These are phyloP conservation scores for Heritiera littoralis DNA, from an alignment of 345 rosid genomes.

Conservation along the genomic window DNA sequence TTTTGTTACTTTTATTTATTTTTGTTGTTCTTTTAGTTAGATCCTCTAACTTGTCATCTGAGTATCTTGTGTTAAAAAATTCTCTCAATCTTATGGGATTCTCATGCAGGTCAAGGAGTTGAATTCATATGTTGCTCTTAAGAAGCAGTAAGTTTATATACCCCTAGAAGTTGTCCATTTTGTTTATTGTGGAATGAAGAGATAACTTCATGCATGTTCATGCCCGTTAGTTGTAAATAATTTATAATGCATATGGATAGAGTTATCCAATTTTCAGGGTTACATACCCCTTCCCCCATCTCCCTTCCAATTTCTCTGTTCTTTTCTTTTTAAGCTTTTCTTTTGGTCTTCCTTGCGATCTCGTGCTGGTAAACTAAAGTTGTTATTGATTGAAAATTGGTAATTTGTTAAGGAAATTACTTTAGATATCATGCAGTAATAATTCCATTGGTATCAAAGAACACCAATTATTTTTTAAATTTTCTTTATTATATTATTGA, in stretches of 20 bases:
- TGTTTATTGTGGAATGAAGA: background rate
- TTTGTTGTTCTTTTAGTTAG: background rate
- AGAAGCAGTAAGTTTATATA: conserved; percentile 59
- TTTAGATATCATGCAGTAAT: background rate
- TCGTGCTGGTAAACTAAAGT: background rate
- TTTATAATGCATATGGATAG: background rate
- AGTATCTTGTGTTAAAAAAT: conserved; percentile 12
- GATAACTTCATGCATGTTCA: background rate
- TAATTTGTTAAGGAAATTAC: background rate
- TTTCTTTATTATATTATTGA: background rate
- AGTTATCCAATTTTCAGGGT: background rate
- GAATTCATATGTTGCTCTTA: conserved; percentile 76
- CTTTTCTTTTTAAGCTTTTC: background rate
- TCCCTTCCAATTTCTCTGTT: background rate
- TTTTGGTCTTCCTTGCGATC: background rate
- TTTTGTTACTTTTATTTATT: conserved; percentile 1
- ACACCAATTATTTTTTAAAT: background rate
- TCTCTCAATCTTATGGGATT: conserved; percentile 27
- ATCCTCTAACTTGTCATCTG: background rate
- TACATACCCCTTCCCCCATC: background rate
- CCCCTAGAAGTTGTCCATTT: conserved; percentile 8
- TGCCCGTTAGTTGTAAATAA: conserved; percentile 3
- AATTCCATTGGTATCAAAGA: background rate
- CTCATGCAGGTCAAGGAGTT: conserved; percentile 73
- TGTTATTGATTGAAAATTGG: background rate